Evolutionary conservation across 108 stramenopile species (phyloP).

Genomic region (Fistulifera solaris): DNA sequence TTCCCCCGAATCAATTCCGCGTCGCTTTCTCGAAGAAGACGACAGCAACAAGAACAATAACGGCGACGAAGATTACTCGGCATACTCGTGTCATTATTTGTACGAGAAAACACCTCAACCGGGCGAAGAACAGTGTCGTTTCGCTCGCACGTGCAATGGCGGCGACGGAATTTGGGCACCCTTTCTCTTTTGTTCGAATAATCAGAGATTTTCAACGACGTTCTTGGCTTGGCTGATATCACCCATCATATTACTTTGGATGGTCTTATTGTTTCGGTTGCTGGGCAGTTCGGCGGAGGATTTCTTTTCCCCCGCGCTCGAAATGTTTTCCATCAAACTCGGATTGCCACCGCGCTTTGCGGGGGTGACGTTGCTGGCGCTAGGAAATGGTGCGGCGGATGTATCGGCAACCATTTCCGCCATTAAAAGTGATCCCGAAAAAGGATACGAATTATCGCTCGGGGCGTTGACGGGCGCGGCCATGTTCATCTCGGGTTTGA

Average conservation of each 20-base stretch:
- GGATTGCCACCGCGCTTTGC: conserved; percentile 91
- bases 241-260: conserved; percentile 53
- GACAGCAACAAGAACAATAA: background rate
- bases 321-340: conserved; percentile 77
- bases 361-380: conserved; percentile 90
- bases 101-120: conserved; percentile 22
- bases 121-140: conserved; percentile 50
- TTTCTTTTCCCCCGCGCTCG: conserved; percentile 88
- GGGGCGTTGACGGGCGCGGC: conserved; percentile 92
- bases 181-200: conserved; percentile 59
- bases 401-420: conserved; percentile 87
- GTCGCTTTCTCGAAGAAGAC: background rate
- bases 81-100: conserved; percentile 34
- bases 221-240: conserved; percentile 37
- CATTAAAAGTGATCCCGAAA: conserved; percentile 45
- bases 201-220: conserved; percentile 13
- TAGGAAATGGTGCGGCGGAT: conserved; percentile 98
- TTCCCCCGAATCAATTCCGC: too few species aligned
- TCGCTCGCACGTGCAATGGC: conserved; percentile 65
- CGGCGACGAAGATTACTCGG: conserved; percentile 15
- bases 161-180: conserved; percentile 51
- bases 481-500: conserved; percentile 84
- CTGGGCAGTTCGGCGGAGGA: conserved; percentile 92
- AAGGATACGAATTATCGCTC: conserved; percentile 78
- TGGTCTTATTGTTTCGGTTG: conserved; percentile 77